Percentiles rank a stretch among this genome's conserved stretches.
Evolutionary conservation across 2,329 filamentous ascomycete genomes (phyloP).

Genomic region (Nemania sp.): DNA sequence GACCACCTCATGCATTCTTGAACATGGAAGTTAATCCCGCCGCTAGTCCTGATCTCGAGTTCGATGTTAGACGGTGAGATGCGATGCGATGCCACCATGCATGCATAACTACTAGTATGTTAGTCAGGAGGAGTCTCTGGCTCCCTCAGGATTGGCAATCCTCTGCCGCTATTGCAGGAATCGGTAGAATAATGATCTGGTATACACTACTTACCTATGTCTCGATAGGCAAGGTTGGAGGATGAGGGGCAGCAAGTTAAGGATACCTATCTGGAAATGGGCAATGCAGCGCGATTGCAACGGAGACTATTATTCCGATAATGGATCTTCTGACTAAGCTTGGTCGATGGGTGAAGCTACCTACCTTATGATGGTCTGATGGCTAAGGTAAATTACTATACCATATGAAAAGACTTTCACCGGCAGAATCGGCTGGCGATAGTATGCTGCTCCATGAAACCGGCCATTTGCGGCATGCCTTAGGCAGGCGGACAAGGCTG

Average conservation of each 20-base stretch:
- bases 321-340: no score
- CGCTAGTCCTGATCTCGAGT: neutral
- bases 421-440: neutral
- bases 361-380: no score
- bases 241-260: no score
- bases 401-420: neutral
- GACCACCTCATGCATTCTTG: neutral
- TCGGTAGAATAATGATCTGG: neutral
- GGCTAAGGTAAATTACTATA: no score
- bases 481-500: slow-evolving; percentile 7
- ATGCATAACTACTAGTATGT: neutral
- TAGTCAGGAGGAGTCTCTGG: no score
- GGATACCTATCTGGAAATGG: no score
- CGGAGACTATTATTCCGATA: no score
- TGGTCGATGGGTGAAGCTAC: no score
- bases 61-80: neutral
- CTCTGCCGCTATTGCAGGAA: neutral
- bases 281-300: no score
- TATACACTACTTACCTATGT: neutral
- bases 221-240: no score
- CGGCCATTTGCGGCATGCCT: slow-evolving; percentile 13
- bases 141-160: neutral
- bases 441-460: neutral
- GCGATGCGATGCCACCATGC: neutral
- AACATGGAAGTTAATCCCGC: no score